Evolutionary conservation across 306 rosid species (phyloP), one percentile per base, ranked within the genome.

Genomic region (Inga leiocalycina): DNA sequence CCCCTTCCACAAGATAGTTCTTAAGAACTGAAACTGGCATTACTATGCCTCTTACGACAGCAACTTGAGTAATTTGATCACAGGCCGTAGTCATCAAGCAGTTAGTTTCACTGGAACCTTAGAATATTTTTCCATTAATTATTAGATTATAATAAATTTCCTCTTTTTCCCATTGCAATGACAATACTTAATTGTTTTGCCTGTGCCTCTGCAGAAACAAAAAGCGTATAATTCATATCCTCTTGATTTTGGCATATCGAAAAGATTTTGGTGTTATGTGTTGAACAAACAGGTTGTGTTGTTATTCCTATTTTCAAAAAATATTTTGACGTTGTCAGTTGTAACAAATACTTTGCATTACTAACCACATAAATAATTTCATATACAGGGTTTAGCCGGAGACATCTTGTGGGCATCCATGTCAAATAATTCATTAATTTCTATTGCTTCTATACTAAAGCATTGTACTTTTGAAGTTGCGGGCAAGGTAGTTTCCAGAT

Each of bases 181-280:
- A 71, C 35, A 64, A 51, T 77, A 17, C 39, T 73, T 81, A 66
- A 61, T 49, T 87, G 67, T 73, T 89, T 82, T 76, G 70, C 66
- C 39, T 81, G 71, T 84, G 67, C 20, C 80, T 82, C 79, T 89
- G 91, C 97, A 95, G 98, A 95, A 93, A 89, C 98, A 95, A 73
- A 95, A 92, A 34, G 91, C 88, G 45, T 76, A 89, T 67, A 93
- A 91, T 87, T 91, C 94, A 24, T 92, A 68, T 86, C 98, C 98
- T 64, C 81, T 88, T 56, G 96, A 92, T 74, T 93, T 93, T 82
- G 96, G 91, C 82, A 83, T 95, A 80, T 79, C 94, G 70, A 95
- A 90, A 92, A 90, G 98, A 92, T 93, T 93, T 89, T 95, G 98
- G 98, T 84, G 90, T 84, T 95, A 95, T 78, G 59, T 92, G 75